Evolutionary conservation across 345 rosid species (phyloP), one percentile per base, ranked within the genome.

Genomic region (Syzygium jambos): DNA sequence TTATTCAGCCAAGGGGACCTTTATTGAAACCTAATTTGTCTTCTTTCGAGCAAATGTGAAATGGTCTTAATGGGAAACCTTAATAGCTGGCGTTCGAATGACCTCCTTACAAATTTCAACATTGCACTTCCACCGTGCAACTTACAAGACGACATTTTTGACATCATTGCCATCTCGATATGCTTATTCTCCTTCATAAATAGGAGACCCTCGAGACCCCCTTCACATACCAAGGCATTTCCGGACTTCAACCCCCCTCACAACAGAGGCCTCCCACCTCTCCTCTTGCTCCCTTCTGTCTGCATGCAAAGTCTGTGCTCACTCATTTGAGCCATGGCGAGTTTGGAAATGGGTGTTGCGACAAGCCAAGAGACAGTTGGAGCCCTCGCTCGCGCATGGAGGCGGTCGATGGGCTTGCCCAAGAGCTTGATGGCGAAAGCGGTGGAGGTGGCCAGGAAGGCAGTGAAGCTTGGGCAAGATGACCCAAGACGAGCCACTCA

Each of bases 401-500:
- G 85, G 38, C 34, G 85, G 88, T 4, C 89, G 3, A 89, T 61
- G 82, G 78, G 84, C 78, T 85, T 87, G 57, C 77, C 87, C 6
- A 55, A 23, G 30, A 90, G 86, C 23, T 55, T 89, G 1, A 87
- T 63, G 41, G 61, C 78, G 8, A 88, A 86, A 88, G 86, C 85
- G 54, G 86, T 85, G 59, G 91, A 84, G 2, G 68, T 90, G 46
- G 86, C 84, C 17, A 65, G 82, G 52, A 89, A 78, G 34, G 85
- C 85, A 17, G 92, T 65, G 65, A 92, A 94, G 61, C 87, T 96
- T 5, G 97, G 90, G 25, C 85, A 87, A 92, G 98, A 95, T 55
- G 99, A 97, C 52, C 96, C 96, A 3, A 94, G 99, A 88, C 93
- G 96, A 89, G 88, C 94, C 51, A 49, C 89, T 49, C 99, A 97